Evolutionary conservation across 441 rosid species (phyloP).

Genomic region (Breynia disticha): DNA sequence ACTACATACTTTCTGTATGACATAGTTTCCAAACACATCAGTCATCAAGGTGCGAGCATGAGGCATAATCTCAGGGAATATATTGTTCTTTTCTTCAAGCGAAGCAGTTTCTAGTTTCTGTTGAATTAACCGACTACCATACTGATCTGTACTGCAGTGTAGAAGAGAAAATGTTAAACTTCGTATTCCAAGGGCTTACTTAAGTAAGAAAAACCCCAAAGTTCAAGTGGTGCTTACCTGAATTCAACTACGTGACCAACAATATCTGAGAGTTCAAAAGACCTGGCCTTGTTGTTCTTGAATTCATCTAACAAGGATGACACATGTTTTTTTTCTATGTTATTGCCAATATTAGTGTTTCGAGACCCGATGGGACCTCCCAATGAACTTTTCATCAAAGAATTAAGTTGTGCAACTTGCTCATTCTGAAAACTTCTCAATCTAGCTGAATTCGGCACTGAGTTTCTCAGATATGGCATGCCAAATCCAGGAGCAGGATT

Average conservation of each 20-base stretch:
- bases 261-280: conserved; percentile 67
- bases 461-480: conserved; percentile 38
- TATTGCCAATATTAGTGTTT: conserved; percentile 40
- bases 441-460: conserved; percentile 38
- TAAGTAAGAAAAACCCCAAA: conserved; percentile 9
- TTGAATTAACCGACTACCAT: conserved; percentile 94
- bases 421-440: conserved; percentile 52
- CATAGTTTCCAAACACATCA: conserved; percentile 95
- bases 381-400: conserved; percentile 48
- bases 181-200: conserved; percentile 6
- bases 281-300: conserved; percentile 65
- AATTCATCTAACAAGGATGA: conserved; percentile 70
- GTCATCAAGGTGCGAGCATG: conserved; percentile 80
- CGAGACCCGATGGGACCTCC: conserved; percentile 48
- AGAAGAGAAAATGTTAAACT: conserved; percentile 9
- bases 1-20: conserved; percentile 72
- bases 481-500: conserved; percentile 44
- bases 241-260: conserved; percentile 69
- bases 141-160: conserved; percentile 74
- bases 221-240: conserved; percentile 39
- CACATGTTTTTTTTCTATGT: conserved; percentile 33
- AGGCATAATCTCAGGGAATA: conserved; percentile 75
- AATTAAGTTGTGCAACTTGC: conserved; percentile 36
- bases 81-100: conserved; percentile 61
- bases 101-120: conserved; percentile 80